Evolutionary conservation across 345 rosid genomes (phyloP), one percentile per base, ranked within the genome.

Genomic region (Geranium rotundifolium): DNA sequence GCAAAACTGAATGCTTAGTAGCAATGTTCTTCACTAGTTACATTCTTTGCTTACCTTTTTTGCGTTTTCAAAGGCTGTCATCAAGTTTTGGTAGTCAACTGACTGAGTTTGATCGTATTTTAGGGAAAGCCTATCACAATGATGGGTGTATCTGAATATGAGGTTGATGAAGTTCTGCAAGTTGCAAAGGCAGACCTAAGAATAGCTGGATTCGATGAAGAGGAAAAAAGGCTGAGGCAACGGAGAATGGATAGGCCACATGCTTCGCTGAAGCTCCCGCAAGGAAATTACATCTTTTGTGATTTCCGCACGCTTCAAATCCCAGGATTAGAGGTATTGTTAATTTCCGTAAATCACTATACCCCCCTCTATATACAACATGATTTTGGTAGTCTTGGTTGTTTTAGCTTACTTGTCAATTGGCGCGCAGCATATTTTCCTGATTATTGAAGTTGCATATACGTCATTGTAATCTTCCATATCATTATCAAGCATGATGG

Each of bases 141-240:
- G 97, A 81, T 93, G 99, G 99, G 99, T 65, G 95, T 84, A 37
- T 66, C 81, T 39, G 81, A 82, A 76, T 84, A 72, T 73, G 99
- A 93, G 74, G 77, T 88, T 63, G 72, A 79, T 50, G 77, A 73
- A 56, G 70, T 90, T 71, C 63, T 72, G 46, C 77, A 81, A 77
- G 70, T 68, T 67, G 87, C 82, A 30, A 80, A 64, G 62, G 69
- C 67, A 31, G 86, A 85, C 74, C 59, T 73, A 69, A 81, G 97
- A 67, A 93, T 88, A 75, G 81, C 81, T 77, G 99, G 97, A 41
- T 93, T 93, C 74, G 89, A 77, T 61, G 97, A 90, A 73, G 97
- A 90, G 65, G 99, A 90, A 64, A 85, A 68, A 75, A 85, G 97
- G 77, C 58, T 81, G 72, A 93, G 74, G 74, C 80, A 73, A 65